phyloP scores from a whole-genome alignment of 2,329 filamentous ascomycete species.

The Neodidymelliopsis sp. region DNA sequence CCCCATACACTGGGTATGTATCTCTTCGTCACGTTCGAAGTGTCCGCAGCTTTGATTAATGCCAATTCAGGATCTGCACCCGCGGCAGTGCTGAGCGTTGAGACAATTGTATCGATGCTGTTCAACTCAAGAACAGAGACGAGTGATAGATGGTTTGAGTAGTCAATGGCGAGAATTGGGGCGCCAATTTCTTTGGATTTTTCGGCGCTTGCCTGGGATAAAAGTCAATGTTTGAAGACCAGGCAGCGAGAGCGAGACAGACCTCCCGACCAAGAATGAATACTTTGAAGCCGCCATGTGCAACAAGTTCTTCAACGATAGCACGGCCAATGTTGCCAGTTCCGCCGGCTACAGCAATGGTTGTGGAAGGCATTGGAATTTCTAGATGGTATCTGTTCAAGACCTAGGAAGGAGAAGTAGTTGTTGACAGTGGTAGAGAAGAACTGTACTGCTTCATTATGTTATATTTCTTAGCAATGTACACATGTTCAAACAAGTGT shows the following conservation, averaged over 20 bases:
- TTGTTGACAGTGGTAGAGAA: too few relatives aligned
- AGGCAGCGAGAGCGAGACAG: not conserved
- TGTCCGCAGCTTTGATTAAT: slow-evolving; percentile 20
- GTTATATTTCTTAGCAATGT: too few relatives aligned
- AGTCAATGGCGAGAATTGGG: slow-evolving; percentile 16
- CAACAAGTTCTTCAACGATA: slow-evolving; percentile 20
- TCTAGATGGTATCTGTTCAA: too few relatives aligned
- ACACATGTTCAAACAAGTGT: too few relatives aligned
- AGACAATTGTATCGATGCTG: slow-evolving; percentile 21
- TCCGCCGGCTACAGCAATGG: slow-evolving; percentile 29
- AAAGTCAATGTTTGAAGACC: not conserved
- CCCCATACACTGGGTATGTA: slow-evolving; percentile 29
- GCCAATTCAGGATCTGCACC: slow-evolving; percentile 11
- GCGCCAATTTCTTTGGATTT: slow-evolving; percentile 8
- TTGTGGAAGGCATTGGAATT: too few relatives aligned
- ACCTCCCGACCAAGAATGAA: slow-evolving; percentile 15
- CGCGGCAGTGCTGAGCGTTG: slow-evolving; percentile 9
- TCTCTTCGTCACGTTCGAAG: slow-evolving; percentile 20
- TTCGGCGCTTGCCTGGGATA: not conserved
- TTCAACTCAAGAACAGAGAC: slow-evolving; percentile 13
- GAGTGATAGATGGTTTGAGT: slow-evolving; percentile 11
- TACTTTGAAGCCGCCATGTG: not conserved
- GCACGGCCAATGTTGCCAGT: slow-evolving; percentile 28
- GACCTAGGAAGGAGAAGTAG: too few relatives aligned
- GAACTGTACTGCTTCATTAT: too few relatives aligned